phyloP scores from a whole-genome alignment of 768 basidiomycete species.

The Termitomyces sp. region DNA sequence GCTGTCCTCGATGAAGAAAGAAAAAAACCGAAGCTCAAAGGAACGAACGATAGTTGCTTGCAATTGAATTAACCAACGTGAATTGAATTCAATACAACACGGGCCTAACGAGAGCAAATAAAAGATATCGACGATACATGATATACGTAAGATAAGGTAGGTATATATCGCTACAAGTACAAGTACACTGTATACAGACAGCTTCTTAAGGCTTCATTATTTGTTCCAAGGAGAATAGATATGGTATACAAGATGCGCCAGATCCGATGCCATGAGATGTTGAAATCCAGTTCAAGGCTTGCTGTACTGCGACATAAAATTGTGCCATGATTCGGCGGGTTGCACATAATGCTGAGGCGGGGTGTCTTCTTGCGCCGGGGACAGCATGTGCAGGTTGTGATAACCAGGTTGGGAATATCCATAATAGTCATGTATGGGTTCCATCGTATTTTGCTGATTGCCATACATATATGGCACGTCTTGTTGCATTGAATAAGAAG shows the following conservation, averaged over 20 bases:
- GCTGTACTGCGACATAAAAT: slow-evolving; percentile 38
- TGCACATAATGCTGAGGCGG: slow-evolving; percentile 26
- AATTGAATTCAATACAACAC: neutral
- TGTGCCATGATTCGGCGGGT: slow-evolving; percentile 40
- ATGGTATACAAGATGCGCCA: slow-evolving; percentile 4
- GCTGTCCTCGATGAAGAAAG: slow-evolving; percentile 9
- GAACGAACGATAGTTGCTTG: neutral
- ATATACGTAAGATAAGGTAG: slow-evolving; percentile 6
- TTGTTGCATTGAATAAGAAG: slow-evolving; percentile 15
- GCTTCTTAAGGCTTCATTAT: neutral
- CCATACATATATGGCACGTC: slow-evolving; percentile 11
- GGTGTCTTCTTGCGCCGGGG: slow-evolving; percentile 22
- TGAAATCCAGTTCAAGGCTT: slow-evolving; percentile 14
- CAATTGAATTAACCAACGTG: neutral
- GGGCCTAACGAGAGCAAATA: slow-evolving; percentile 24
- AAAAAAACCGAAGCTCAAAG: slow-evolving; percentile 1
- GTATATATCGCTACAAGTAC: slow-evolving; percentile 14
- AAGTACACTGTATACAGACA: slow-evolving; percentile 9
- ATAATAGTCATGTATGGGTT: slow-evolving; percentile 26
- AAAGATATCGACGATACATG: slow-evolving; percentile 12
- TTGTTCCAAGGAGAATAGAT: slow-evolving; percentile 1
- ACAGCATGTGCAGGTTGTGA: slow-evolving; percentile 17
- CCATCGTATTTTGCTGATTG: slow-evolving; percentile 19
- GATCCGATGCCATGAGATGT: neutral
- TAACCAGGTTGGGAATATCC: slow-evolving; percentile 21